Percentiles rank a stretch among this genome's conserved stretches.
phyloP scores from a whole-genome alignment of 805 yeast genomes.

The Candida methanosorbosa region DNA sequence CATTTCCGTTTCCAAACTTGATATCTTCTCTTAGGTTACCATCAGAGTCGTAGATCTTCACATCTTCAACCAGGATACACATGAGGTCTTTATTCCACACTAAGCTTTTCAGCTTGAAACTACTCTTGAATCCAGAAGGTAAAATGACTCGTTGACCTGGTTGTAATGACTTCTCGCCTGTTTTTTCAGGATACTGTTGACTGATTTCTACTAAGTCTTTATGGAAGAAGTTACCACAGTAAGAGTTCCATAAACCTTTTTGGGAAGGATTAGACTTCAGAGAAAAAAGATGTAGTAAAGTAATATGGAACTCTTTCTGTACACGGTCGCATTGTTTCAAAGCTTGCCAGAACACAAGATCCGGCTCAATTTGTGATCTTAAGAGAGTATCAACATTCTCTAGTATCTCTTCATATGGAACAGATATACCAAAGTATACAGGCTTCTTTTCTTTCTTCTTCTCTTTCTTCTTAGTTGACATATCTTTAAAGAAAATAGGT shows the following conservation, averaged over 20 bases:
- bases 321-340: slow-evolving; percentile 28
- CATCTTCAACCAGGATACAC: slow-evolving; percentile 42
- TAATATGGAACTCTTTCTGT: slow-evolving; percentile 56
- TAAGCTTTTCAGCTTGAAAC: slow-evolving; percentile 33
- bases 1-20: slow-evolving; percentile 30
- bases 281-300: slow-evolving; percentile 41
- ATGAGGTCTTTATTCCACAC: slow-evolving; percentile 44
- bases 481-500: slow-evolving; percentile 38
- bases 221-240: slow-evolving; percentile 7
- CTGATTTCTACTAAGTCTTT: slow-evolving; percentile 4
- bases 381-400: slow-evolving; percentile 11
- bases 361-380: slow-evolving; percentile 1
- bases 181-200: slow-evolving; percentile 1
- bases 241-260: slow-evolving; percentile 10
- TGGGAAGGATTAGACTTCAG: slow-evolving; percentile 7
- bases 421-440: slow-evolving; percentile 35
- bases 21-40: slow-evolving; percentile 7
- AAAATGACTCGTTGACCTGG: slow-evolving; percentile 5
- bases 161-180: background rate
- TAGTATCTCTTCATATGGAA: slow-evolving; percentile 14
- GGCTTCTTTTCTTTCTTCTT: slow-evolving; percentile 19
- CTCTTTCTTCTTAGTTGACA: slow-evolving; percentile 9
- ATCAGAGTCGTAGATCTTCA: slow-evolving; percentile 5
- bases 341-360: slow-evolving; percentile 12
- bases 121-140: slow-evolving; percentile 20